Percentiles rank a stretch among this genome's conserved stretches.
phyloP scores from a whole-genome alignment of 805 yeast genomes.

The Ogataea trehaloabstinens region DNA sequence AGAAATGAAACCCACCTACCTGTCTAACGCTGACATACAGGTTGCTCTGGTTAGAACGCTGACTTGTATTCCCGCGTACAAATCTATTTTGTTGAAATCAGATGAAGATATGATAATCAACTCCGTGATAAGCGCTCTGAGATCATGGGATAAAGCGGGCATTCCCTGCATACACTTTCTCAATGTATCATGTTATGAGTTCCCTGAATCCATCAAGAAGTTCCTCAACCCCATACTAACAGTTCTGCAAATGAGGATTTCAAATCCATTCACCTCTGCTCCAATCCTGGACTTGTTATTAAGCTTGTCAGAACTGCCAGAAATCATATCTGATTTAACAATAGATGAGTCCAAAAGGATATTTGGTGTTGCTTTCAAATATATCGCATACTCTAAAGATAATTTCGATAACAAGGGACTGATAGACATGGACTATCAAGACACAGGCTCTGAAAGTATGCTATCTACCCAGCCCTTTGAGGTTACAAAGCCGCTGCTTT shows the following conservation, averaged over 20 bases:
- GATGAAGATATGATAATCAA: slow-evolving; percentile 66
- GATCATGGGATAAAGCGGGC: slow-evolving; percentile 77
- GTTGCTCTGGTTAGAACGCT: slow-evolving; percentile 62
- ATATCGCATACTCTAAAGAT: slow-evolving; percentile 69
- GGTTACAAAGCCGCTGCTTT: slow-evolving; percentile 51
- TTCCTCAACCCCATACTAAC: slow-evolving; percentile 65
- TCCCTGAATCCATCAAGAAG: slow-evolving; percentile 70
- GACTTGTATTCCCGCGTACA: slow-evolving; percentile 63
- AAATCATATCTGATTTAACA: slow-evolving; percentile 67
- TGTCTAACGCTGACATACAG: slow-evolving; percentile 61
- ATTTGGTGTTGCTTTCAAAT: slow-evolving; percentile 80
- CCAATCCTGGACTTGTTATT: slow-evolving; percentile 74
- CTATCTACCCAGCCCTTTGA: slow-evolving; percentile 50
- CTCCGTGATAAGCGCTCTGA: slow-evolving; percentile 57
- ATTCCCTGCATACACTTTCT: slow-evolving; percentile 75
- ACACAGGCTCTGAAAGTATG: slow-evolving; percentile 48
- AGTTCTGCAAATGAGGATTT: slow-evolving; percentile 71
- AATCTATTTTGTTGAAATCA: slow-evolving; percentile 46
- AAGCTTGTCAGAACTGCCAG: slow-evolving; percentile 63
- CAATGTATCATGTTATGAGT: slow-evolving; percentile 76
- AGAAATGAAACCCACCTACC: slow-evolving; percentile 37
- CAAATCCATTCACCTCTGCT: slow-evolving; percentile 65
- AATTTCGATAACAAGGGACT: slow-evolving; percentile 17
- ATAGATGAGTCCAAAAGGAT: slow-evolving; percentile 75
- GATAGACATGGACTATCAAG: slow-evolving; percentile 38